A percentile compares a stretch with the other conserved stretches of the same genome.
Conservation (phyloP, 805 yeast genomes). For the Candida tallmaniae region DNA sequence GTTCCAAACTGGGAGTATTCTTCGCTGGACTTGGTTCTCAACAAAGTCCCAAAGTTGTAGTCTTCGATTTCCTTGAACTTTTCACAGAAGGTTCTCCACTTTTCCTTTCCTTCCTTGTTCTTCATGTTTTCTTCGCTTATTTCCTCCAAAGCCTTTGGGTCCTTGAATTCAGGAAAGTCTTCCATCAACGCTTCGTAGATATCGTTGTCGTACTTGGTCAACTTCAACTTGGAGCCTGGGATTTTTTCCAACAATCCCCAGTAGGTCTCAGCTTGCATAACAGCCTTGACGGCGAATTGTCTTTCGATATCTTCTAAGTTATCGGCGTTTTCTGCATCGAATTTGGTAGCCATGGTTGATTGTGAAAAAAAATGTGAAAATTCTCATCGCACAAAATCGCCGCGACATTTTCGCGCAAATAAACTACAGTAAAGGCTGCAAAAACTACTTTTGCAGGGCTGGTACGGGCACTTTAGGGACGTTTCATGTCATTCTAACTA, state of each 20-base stretch:
- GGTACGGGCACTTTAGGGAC: too few relatives aligned
- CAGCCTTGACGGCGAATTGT: conserved; percentile 98
- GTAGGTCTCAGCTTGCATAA: conserved; percentile 90
- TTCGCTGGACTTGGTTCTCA: conserved; percentile 65
- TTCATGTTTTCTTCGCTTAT: conserved; percentile 81
- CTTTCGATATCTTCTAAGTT: conserved; percentile 87
- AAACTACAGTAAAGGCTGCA: too few relatives aligned
- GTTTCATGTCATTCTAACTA: not conserved
- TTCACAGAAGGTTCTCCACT: conserved; percentile 87
- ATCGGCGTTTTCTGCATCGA: conserved; percentile 88
- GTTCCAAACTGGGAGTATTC: conserved; percentile 84
- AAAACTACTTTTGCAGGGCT: too few relatives aligned
- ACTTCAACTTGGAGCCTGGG: conserved; percentile 73
- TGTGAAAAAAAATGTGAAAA: not conserved
- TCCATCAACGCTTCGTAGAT: conserved; percentile 56
- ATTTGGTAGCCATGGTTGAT: conserved; percentile 33
- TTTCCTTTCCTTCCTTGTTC: conserved; percentile 69
- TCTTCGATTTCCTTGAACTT: conserved; percentile 84
- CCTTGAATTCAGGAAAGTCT: conserved; percentile 85
- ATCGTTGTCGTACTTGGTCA: conserved; percentile 69
- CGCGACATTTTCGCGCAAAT: not conserved
- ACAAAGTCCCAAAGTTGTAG: conserved; percentile 90
- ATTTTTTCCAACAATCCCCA: conserved; percentile 74
- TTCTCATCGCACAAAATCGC: conserved; percentile 1
- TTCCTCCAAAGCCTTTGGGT: conserved; percentile 49